Conservation (phyloP, 179 eudicot genomes). For the Silene vulgaris region DNA sequence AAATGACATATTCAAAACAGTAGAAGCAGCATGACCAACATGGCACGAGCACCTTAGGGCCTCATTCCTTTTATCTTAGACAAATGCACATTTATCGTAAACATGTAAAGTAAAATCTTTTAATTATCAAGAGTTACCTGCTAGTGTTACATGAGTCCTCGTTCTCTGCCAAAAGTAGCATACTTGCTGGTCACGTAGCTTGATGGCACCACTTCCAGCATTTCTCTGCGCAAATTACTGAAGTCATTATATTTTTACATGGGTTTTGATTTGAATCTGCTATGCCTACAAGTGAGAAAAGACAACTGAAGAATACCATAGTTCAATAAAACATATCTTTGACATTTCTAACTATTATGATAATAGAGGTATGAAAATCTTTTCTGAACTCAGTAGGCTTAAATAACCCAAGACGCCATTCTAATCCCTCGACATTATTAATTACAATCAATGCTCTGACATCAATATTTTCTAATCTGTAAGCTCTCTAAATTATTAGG, state of each 20-base stretch:
- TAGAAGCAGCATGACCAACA: conserved; percentile 53
- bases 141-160: background rate
- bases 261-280: too few species aligned
- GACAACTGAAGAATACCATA: too few species aligned
- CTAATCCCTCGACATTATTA: too few species aligned
- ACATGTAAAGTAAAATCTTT: conserved; percentile 34
- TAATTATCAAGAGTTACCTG: background rate
- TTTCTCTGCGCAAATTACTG: conserved; percentile 65
- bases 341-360: too few species aligned
- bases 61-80: conserved; percentile 97
- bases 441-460: too few species aligned
- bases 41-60: conserved; percentile 99
- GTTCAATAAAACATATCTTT: too few species aligned
- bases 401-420: too few species aligned
- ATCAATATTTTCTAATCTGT: too few species aligned
- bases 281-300: too few species aligned
- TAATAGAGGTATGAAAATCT: too few species aligned
- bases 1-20: conserved; percentile 67
- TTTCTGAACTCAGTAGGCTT: too few species aligned
- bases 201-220: conserved; percentile 98
- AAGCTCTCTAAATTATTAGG: too few species aligned
- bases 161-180: background rate
- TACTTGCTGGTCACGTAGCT: conserved; percentile 96
- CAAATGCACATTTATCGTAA: conserved; percentile 95
- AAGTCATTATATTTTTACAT: conserved; percentile 45